Conservation (phyloP, 495 filamentous ascomycete species). For the Usnea hakonensis region DNA sequence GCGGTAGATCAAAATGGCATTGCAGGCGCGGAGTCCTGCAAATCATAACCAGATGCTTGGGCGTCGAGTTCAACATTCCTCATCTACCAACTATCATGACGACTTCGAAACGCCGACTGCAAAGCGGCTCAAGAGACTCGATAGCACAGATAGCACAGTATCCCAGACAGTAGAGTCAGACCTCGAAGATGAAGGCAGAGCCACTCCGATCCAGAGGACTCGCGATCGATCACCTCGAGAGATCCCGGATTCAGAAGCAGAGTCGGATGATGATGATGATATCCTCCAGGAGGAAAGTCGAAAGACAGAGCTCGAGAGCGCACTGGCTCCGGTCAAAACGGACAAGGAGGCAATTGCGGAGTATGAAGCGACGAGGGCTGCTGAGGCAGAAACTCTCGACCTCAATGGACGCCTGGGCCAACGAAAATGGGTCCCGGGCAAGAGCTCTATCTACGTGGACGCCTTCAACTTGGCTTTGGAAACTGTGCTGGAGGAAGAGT, state of each 20-base stretch:
- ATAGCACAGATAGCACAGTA: slow-evolving; percentile 30
- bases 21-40: slow-evolving; percentile 16
- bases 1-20: slow-evolving; percentile 17
- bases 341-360: slow-evolving; percentile 68
- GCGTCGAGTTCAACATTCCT: slow-evolving; percentile 30
- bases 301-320: slow-evolving; percentile 69
- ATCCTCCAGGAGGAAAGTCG: slow-evolving; percentile 26
- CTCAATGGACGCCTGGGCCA: slow-evolving; percentile 45
- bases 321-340: slow-evolving; percentile 58
- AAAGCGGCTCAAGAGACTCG: slow-evolving; percentile 33
- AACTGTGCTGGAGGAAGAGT: slow-evolving; percentile 84
- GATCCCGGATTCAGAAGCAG: slow-evolving; percentile 30
- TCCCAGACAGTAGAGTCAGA: slow-evolving; percentile 14
- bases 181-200: slow-evolving; percentile 6
- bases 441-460: slow-evolving; percentile 92
- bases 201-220: slow-evolving; percentile 11
- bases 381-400: slow-evolving; percentile 31
- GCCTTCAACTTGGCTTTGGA: slow-evolving; percentile 91
- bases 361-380: slow-evolving; percentile 58
- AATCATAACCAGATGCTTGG: slow-evolving; percentile 32
- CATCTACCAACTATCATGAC: slow-evolving; percentile 34
- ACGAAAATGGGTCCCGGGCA: slow-evolving; percentile 52
- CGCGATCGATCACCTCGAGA: slow-evolving; percentile 19
- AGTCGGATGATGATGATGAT: slow-evolving; percentile 35
- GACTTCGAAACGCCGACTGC: slow-evolving; percentile 25